Evolutionary conservation across 1,139 yeast species (phyloP).

Genomic region (Yamadazyma trypodendri): DNA sequence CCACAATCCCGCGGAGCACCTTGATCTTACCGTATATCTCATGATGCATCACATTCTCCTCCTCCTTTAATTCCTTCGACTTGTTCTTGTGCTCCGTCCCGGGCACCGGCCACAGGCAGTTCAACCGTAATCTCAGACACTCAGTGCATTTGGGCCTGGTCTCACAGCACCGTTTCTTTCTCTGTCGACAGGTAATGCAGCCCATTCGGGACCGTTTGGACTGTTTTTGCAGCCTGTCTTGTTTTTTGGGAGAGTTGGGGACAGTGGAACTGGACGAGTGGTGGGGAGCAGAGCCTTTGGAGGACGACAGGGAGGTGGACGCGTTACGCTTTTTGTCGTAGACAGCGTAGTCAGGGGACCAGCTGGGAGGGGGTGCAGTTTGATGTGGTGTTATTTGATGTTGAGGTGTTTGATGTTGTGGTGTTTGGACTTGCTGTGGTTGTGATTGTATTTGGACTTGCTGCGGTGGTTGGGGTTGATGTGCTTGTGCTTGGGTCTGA

Average conservation of each 20-base stretch:
- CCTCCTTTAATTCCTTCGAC: slow-evolving; percentile 48
- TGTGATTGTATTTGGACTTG: background rate
- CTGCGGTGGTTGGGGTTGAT: background rate
- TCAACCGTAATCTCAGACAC: slow-evolving; percentile 39
- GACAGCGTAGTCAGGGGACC: too few relatives aligned
- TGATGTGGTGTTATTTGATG: background rate
- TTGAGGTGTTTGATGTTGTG: background rate
- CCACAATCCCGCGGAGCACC: slow-evolving; percentile 62
- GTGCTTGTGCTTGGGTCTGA: background rate
- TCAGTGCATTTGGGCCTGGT: slow-evolving; percentile 43
- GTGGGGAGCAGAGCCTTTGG: background rate
- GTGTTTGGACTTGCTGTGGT: too few relatives aligned
- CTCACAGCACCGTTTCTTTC: slow-evolving; percentile 48
- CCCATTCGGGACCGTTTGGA: slow-evolving; percentile 46
- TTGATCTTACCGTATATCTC: slow-evolving; percentile 59
- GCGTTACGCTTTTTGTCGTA: background rate
- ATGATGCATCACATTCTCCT: slow-evolving; percentile 48
- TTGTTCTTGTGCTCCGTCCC: slow-evolving; percentile 50
- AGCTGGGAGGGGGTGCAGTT: too few relatives aligned
- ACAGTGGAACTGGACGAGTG: background rate
- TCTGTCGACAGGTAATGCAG: slow-evolving; percentile 45
- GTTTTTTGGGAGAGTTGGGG: slow-evolving; percentile 1
- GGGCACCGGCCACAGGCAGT: slow-evolving; percentile 52
- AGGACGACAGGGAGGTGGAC: background rate
- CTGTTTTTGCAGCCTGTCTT: slow-evolving; percentile 12